Evolutionary conservation across 305 asterid species (phyloP), one percentile per base, ranked within the genome.

Genomic region (Galium porrigens): DNA sequence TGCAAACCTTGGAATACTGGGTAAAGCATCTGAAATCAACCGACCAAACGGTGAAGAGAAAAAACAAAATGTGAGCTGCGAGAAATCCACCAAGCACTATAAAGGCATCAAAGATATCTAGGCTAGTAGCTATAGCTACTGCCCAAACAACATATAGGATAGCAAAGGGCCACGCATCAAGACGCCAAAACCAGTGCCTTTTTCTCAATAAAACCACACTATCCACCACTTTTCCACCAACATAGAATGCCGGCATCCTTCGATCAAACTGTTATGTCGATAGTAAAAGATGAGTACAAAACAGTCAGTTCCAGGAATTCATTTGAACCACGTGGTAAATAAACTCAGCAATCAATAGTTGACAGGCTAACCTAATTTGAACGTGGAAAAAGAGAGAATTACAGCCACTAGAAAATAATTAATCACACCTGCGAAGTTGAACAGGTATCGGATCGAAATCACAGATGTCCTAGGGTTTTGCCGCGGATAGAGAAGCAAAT

Each of bases 151-250:
- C 94, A 72, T 92, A 87, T 27, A 84, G 73, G 63, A 85, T 76
- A 12, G 84, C 77, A 53, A 92, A 89, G 1, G 98, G 98, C 90
- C 90, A 89, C 74, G 79, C 73, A 69, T 92, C 98, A 68, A 89
- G 76, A 63, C 95, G 95, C 96, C 96, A 89, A 41, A 82, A 76
- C 94, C 88, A 84, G 63, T 82, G 89, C 81, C 90, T 82, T 80
- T 80, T 89, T 65, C 77, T 74, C 79, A 92, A 70, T 67, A 87
- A 78, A 81, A 89, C 98, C 74, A 92, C 94, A 65, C 79, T 78
- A 68, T 92, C 96, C 63, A 92, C 98, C 77, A 89, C 98, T 77
- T 92, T 92, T 71, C 98, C 98, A 72, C 95, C 95, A 46, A 92
- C 95, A 33, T 73, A 77, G 70, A 84, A 86, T 78, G 84, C 80